Conservation (phyloP, 352 stramenopile genomes). For the Pilasporangium apinafurcum region DNA sequence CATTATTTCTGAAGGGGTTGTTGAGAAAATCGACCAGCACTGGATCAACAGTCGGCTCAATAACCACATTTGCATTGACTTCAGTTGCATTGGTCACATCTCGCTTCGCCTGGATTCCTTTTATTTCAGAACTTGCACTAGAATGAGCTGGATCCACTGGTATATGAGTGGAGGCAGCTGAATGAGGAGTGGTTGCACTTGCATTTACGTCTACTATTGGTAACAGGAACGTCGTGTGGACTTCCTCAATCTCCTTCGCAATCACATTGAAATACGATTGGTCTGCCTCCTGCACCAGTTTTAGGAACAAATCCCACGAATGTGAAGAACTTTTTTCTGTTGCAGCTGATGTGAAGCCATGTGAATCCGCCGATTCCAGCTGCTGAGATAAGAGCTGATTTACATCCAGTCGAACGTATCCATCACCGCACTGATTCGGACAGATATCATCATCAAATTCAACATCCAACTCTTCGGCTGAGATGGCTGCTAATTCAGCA, state of each 20-base stretch:
- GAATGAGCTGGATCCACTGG: too few species aligned
- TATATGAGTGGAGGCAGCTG: too few species aligned
- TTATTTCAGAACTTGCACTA: too few species aligned
- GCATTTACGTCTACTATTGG: background rate
- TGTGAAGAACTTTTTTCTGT: background rate
- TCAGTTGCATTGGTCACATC: too few species aligned
- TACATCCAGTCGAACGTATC: constrained; percentile 29
- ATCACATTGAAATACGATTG: constrained; percentile 31
- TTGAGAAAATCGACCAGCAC: too few species aligned
- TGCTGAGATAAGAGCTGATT: constrained; percentile 12
- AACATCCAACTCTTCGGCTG: background rate
- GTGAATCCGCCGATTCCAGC: background rate
- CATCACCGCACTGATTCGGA: background rate
- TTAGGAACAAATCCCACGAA: constrained; percentile 25
- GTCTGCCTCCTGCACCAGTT: constrained; percentile 29
- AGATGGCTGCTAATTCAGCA: constrained; percentile 22
- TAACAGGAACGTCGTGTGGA: constrained; percentile 13
- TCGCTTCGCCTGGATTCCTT: too few species aligned
- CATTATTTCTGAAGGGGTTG: too few species aligned
- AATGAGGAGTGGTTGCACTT: too few species aligned
- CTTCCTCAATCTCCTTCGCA: constrained; percentile 16
- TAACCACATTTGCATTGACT: too few species aligned
- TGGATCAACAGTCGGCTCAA: too few species aligned
- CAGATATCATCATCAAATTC: background rate
- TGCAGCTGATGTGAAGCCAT: background rate